A percentile compares a stretch with the other conserved stretches of the same genome.
Conservation (phyloP, 1,139 yeast species). For the Scheffersomyces cryptocercus region DNA sequence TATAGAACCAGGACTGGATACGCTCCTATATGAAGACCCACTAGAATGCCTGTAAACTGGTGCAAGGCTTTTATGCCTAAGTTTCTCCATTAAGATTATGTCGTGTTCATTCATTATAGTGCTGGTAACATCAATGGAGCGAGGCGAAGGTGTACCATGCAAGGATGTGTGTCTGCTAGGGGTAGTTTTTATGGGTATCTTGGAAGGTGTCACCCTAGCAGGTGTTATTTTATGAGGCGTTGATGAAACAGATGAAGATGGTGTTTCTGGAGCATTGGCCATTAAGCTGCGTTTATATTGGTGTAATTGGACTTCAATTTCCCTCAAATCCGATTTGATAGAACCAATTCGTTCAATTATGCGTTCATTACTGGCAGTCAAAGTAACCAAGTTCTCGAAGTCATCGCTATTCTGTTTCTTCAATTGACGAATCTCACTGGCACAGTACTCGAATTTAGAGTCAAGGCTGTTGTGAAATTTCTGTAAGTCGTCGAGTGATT, state of each 20-base stretch:
- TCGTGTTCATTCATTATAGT: not conserved
- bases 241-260: no score
- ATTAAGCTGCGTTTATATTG: not conserved
- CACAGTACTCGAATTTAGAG: slow-evolving; percentile 10
- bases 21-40: no score
- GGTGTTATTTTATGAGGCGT: no score
- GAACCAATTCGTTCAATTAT: slow-evolving; percentile 9
- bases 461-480: slow-evolving; percentile 9
- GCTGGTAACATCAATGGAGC: not conserved
- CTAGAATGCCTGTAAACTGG: no score
- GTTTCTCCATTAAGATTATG: not conserved
- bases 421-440: slow-evolving; percentile 10
- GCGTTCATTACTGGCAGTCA: slow-evolving; percentile 8
- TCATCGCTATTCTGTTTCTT: slow-evolving; percentile 9
- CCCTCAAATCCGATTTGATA: slow-evolving; percentile 8
- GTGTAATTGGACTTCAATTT: slow-evolving; percentile 8
- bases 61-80: not conserved
- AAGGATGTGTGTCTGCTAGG: no score
- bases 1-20: no score
- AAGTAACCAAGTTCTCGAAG: slow-evolving; percentile 9
- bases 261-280: not conserved
- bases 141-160: not conserved
- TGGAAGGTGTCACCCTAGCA: not conserved
- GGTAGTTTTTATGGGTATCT: not conserved
- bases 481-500: slow-evolving; percentile 14